These are phyloP conservation scores for Xerocomus cyaneibrunnescens DNA, from an alignment of 1,284 basidiomycete species.

Conservation along the genomic window DNA sequence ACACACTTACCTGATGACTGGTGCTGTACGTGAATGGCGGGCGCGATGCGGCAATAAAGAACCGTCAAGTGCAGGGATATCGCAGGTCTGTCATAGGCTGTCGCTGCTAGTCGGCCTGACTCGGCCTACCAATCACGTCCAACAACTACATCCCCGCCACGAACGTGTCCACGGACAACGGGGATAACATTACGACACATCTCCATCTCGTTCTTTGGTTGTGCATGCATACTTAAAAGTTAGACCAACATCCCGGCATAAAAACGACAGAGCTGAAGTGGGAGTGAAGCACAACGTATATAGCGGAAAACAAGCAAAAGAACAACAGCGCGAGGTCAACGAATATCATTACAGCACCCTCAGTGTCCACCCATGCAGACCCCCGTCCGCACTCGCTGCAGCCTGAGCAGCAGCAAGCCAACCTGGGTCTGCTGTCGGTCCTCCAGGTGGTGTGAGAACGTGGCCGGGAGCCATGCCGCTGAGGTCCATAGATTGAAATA, in stretches of 20 bases:
- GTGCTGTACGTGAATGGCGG: slow-evolving; percentile 7
- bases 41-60: slow-evolving; percentile 8
- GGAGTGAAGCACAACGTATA: slow-evolving; percentile 29
- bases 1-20: slow-evolving; percentile 20
- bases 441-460: slow-evolving; percentile 39
- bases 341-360: slow-evolving; percentile 57
- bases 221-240: slow-evolving; percentile 5
- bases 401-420: slow-evolving; percentile 70
- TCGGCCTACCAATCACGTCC: slow-evolving; percentile 12
- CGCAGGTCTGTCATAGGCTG: slow-evolving; percentile 18
- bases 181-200: slow-evolving; percentile 32
- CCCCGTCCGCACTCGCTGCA: slow-evolving; percentile 54
- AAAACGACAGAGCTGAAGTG: slow-evolving; percentile 8
- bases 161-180: slow-evolving; percentile 27
- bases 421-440: slow-evolving; percentile 50
- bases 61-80: slow-evolving; percentile 8
- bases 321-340: slow-evolving; percentile 20
- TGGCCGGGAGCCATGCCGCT: slow-evolving; percentile 38
- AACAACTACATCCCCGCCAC: slow-evolving; percentile 11
- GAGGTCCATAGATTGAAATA: slow-evolving; percentile 66
- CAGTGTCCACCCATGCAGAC: slow-evolving; percentile 68
- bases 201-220: slow-evolving; percentile 11
- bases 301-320: slow-evolving; percentile 30
- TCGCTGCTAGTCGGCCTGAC: not conserved
- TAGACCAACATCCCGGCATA: slow-evolving; percentile 11